phyloP scores from a whole-genome alignment of 371 early-diverging fungal species.

The Actinomortierella ambigua region DNA sequence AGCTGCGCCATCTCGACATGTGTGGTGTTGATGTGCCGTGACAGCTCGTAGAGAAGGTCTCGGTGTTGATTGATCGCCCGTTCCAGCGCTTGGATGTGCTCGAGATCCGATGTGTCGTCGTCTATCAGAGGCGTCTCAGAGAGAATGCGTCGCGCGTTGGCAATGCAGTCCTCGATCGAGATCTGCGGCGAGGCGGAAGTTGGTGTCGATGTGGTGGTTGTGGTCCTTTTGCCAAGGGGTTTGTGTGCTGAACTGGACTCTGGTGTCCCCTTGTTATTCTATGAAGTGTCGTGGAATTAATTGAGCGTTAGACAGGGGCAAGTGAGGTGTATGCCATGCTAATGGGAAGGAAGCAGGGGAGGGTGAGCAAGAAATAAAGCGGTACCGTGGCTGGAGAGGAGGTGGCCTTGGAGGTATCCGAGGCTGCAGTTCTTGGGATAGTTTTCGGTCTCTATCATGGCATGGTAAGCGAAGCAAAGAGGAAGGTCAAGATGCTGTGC shows the following conservation, averaged over 20 bases:
- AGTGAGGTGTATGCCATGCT: too few species aligned
- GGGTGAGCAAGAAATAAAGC: too few species aligned
- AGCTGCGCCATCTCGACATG: constrained; percentile 2
- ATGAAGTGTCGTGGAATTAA: too few species aligned
- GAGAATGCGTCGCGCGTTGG: constrained; percentile 17
- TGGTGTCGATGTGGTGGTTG: constrained; percentile 27
- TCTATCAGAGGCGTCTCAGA: constrained; percentile 25
- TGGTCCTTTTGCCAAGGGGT: not conserved
- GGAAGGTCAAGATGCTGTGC: too few species aligned
- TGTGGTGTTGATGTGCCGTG: not conserved
- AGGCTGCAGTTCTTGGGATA: too few species aligned
- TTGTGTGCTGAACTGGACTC: not conserved
- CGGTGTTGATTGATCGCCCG: constrained; percentile 27
- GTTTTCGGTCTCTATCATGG: too few species aligned
- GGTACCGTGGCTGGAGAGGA: too few species aligned
- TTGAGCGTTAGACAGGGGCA: too few species aligned
- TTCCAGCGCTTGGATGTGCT: constrained; percentile 30
- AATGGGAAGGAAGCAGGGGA: too few species aligned
- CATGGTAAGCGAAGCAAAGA: too few species aligned
- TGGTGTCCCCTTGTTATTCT: too few species aligned
- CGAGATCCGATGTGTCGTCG: constrained; percentile 5
- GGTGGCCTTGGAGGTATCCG: too few species aligned
- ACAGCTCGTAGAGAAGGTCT: constrained; percentile 7
- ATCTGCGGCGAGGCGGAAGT: constrained; percentile 12
- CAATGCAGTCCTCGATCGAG: constrained; percentile 7